phyloP scores from a whole-genome alignment of 116 monocot genomes.

The Zostera marina region DNA sequence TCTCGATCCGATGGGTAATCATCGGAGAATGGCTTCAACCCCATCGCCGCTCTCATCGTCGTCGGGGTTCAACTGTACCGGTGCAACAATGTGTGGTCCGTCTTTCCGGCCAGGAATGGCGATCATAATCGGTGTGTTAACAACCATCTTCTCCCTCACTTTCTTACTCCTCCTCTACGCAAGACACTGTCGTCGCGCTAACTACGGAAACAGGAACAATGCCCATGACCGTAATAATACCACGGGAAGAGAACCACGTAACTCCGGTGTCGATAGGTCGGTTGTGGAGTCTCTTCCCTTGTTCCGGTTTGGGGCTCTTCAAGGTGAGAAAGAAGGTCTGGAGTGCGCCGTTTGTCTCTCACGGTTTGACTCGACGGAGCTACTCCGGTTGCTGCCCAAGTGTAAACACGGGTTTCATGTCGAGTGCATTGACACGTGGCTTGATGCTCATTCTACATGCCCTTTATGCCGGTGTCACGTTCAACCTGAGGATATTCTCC shows the following conservation, averaged over 20 bases:
- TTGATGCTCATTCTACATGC: constrained; percentile 79
- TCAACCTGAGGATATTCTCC: constrained; percentile 67
- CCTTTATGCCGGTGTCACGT: constrained; percentile 76
- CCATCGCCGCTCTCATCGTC: too few species aligned
- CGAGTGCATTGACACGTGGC: constrained; percentile 91
- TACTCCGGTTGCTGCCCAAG: constrained; percentile 69
- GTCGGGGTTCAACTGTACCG: too few species aligned
- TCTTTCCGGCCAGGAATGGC: constrained; percentile 51
- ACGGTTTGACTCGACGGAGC: constrained; percentile 47
- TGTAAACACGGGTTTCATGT: constrained; percentile 69
- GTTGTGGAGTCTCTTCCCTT: constrained; percentile 75
- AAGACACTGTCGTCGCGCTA: constrained; percentile 49
- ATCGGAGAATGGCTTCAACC: too few species aligned
- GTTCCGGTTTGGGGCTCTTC: constrained; percentile 61
- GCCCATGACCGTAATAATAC: not conserved
- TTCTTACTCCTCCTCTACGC: constrained; percentile 78
- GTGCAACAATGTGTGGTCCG: not conserved
- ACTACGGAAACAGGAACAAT: not conserved
- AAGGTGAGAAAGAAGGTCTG: constrained; percentile 52
- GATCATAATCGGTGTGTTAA: constrained; percentile 50
- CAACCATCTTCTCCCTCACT: constrained; percentile 64
- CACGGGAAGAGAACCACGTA: constrained; percentile 10
- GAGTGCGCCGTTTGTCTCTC: constrained; percentile 86
- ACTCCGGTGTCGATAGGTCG: constrained; percentile 52
- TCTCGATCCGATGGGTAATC: too few species aligned